Base-by-base conservation (phyloP, 345 rosid species). In the Sonneratia alba region DNA sequence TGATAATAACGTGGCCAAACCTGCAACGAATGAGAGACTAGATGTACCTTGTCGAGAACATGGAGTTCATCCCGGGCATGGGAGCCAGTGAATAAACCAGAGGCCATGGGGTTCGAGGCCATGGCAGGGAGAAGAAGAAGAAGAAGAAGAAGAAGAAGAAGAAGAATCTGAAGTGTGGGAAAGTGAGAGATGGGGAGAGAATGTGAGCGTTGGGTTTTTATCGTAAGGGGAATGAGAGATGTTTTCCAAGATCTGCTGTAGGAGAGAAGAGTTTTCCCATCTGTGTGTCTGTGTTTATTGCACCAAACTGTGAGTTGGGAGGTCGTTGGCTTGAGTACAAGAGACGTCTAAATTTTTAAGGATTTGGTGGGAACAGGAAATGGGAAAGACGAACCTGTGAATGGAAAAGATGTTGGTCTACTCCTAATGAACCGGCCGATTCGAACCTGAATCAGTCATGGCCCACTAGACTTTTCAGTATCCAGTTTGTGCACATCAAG, bases 231-330 rank as follows among this genome's bases (percentile, higher is more conserved):
- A 40, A 47, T 13, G 14, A 13, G 51, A 42, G 10, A 9, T 42
- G 10, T 47, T 47, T 47, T 47, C 15, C 51, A 8, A 47, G 51
- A 47, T 40, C 43, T 40, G 43, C 9, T 40, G 43, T 40, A 40
- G 9, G 43, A 21, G 3, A 68, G 7, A 40, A 21, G 65, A 48
- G 38, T n/a, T 18, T 14, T 40, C 18, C 53, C 12, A 45, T 7
- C 49, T 12, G 51, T 51, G 70, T 7, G 63, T 42, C 55, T 72
- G 84, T 73, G 34, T 67, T 19, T 49, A 15, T 36, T 13, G 40
- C 53, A 92, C 93, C 96, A 85, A 90, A 89, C 91, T 80, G 96
- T 87, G 85, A 85, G 98, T 81, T 91, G 89, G 74, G 87, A 81
- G 70, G 89, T 88, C 89, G 84, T 83, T 71, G 77, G 83, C 78